Evolutionary conservation across 805 yeast species (phyloP).

Genomic region (Yamadazyma kitorensis): DNA sequence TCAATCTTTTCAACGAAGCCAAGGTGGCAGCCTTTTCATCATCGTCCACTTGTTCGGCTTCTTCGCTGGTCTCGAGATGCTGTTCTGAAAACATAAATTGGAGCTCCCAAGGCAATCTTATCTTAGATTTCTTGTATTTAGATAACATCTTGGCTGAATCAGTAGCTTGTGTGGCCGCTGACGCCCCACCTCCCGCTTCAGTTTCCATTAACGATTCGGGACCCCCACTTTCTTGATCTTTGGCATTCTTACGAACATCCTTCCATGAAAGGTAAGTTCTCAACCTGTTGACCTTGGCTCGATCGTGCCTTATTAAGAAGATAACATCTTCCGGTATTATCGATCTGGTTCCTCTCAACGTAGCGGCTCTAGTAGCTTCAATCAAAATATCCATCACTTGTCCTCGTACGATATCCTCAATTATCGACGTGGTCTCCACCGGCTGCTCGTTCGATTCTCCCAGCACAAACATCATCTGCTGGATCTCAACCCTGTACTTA

Average conservation of each 20-base stretch:
- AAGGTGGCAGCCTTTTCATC: conserved; percentile 86
- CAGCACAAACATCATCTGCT: conserved; percentile 96
- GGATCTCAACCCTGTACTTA: conserved; percentile 88
- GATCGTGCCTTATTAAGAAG: conserved; percentile 86
- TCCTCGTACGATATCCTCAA: conserved; percentile 92
- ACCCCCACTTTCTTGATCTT: conserved; percentile 54
- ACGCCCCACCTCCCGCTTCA: conserved; percentile 43
- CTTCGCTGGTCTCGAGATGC: conserved; percentile 69
- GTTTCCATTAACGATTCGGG: conserved; percentile 49
- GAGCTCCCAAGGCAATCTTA: conserved; percentile 92
- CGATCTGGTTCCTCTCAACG: conserved; percentile 74
- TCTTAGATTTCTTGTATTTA: conserved; percentile 67
- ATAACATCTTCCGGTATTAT: conserved; percentile 92
- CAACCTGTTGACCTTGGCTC: conserved; percentile 87
- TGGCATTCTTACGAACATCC: conserved; percentile 82
- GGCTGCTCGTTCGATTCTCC: conserved; percentile 97
- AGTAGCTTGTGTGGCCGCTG: conserved; percentile 21
- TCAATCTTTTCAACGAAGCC: conserved; percentile 84
- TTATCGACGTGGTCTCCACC: conserved; percentile 82
- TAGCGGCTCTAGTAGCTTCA: conserved; percentile 77
- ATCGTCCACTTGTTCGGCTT: conserved; percentile 65
- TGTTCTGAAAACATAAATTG: conserved; percentile 92
- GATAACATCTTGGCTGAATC: conserved; percentile 42
- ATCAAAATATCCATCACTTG: conserved; percentile 85
- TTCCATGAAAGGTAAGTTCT: conserved; percentile 95